Evolutionary conservation across 2,329 filamentous ascomycete genomes (phyloP), one percentile per base, ranked within the genome.

Genomic region (Talaromyces sp.): DNA sequence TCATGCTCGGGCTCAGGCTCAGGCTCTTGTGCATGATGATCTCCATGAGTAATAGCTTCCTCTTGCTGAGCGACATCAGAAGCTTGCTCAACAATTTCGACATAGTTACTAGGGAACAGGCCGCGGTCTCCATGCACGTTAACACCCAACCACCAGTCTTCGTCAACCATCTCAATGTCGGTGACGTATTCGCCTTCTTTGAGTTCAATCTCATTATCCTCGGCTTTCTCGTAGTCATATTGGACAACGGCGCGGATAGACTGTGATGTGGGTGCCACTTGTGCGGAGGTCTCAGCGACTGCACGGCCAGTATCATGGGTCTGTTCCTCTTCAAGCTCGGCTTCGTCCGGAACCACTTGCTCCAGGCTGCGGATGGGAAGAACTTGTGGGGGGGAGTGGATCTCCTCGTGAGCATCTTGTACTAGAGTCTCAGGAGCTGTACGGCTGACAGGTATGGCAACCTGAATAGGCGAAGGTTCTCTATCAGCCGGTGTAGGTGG

Each of bases 71-170:
- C 65, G 47, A 70, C 74, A 41, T 75, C 77, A n/a, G 76, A 74
- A 39, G 58, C 47, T 22, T 86, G 85, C 43, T 90, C 89, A 41
- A 95, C 83, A 24, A 97, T 78, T 76, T 97, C 93, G 62, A 99
- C 94, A 70, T 99, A 99, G 83, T 97, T 98, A 81, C 92, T 95
- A 5, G 95, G 95, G 84, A 99, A 98, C 41, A 99, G 84, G 57
- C 95, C 95, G 66, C 84, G 89, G 78, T 97, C 92, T 71, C 95
- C 95, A 67, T 83, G 84, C 24, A 85, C 81, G 81, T 98, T 99
- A 70, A 90, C 91, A 50, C 96, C 95, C 86, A 97, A 90, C 95
- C 95, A 99, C 95, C 95, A 99, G 75, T 99, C 94, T 60, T 96
- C 90, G 71, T 98, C 95, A 2, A 99, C 92, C 91, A 96, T 96